phyloP scores from a whole-genome alignment of 192 early-diverging fungal species.

The Funneliformis geosporum region DNA sequence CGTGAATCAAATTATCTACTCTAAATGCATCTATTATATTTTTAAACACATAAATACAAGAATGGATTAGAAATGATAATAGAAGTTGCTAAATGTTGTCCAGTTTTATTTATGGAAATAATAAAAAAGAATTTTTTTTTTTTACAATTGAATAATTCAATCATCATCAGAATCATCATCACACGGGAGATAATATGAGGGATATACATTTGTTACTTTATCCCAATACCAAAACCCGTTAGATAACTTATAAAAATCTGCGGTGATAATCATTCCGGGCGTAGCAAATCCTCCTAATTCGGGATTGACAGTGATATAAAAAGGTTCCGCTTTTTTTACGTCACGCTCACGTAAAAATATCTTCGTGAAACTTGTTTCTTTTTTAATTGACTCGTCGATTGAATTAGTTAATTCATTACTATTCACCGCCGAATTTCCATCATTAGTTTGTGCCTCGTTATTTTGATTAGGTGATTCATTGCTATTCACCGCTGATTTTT shows the following conservation, averaged over 20 bases:
- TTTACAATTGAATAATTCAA: neutral
- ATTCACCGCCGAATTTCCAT: neutral
- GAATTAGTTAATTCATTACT: neutral
- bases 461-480: too few relatives aligned
- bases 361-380: neutral
- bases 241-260: constrained; percentile 24
- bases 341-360: neutral
- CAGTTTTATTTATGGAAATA: too few relatives aligned
- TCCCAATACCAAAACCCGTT: constrained; percentile 32
- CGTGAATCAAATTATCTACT: too few relatives aligned
- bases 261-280: constrained; percentile 18
- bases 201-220: constrained; percentile 34
- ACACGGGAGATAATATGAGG: constrained; percentile 16
- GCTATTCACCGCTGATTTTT: too few relatives aligned
- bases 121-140: neutral
- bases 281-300: neutral
- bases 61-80: too few relatives aligned
- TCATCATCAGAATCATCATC: constrained; percentile 18
- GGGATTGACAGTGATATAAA: neutral
- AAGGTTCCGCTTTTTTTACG: neutral
- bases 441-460: too few relatives aligned
- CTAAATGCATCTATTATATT: too few relatives aligned
- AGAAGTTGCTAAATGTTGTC: too few relatives aligned
- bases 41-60: too few relatives aligned
- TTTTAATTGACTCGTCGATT: neutral